phyloP scores from a whole-genome alignment of 23 red algal genomes.

The Cyanidioschyzon merolae region DNA sequence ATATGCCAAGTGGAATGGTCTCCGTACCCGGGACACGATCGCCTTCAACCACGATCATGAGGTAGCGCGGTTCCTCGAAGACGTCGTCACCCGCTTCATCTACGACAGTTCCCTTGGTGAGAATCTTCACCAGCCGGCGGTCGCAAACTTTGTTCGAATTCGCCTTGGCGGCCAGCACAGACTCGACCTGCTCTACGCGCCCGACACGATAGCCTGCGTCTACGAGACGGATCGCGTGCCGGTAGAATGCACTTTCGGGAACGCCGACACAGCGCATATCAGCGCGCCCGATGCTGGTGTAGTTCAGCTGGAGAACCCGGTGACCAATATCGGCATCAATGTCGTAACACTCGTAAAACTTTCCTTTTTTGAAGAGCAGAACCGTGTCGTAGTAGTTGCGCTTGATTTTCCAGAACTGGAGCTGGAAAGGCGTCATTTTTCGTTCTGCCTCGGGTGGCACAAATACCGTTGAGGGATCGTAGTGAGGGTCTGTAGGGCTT shows the following conservation, averaged over 20 bases:
- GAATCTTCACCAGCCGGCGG: conserved; percentile 63
- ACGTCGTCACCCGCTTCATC: conserved; percentile 28
- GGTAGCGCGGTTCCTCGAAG: conserved; percentile 46
- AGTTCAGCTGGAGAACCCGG: conserved; percentile 70
- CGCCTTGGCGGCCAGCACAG: conserved; percentile 57
- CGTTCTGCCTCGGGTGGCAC: conserved; percentile 43
- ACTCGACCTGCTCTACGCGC: conserved; percentile 87
- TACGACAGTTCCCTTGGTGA: conserved; percentile 71
- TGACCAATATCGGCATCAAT: conserved; percentile 84
- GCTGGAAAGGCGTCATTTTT: conserved; percentile 77
- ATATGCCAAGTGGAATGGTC: conserved; percentile 43
- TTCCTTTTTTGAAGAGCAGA: conserved; percentile 96
- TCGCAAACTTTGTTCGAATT: conserved; percentile 55
- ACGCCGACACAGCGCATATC: conserved; percentile 99
- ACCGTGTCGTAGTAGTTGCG: conserved; percentile 58
- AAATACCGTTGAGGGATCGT: conserved; percentile 68
- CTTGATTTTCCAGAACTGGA: conserved; percentile 92
- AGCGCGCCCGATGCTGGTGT: conserved; percentile 72
- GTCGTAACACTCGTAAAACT: conserved; percentile 98
- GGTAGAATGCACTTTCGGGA: conserved; percentile 74
- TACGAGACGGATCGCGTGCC: conserved; percentile 58
- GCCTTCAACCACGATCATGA: conserved; percentile 40
- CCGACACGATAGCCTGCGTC: conserved; percentile 82
- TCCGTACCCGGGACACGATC: not conserved
- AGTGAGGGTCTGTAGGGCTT: conserved; percentile 37